These are phyloP conservation scores for Alternaria gansuensis DNA, from an alignment of 2,329 filamentous ascomycete species.

Conservation along the genomic window DNA sequence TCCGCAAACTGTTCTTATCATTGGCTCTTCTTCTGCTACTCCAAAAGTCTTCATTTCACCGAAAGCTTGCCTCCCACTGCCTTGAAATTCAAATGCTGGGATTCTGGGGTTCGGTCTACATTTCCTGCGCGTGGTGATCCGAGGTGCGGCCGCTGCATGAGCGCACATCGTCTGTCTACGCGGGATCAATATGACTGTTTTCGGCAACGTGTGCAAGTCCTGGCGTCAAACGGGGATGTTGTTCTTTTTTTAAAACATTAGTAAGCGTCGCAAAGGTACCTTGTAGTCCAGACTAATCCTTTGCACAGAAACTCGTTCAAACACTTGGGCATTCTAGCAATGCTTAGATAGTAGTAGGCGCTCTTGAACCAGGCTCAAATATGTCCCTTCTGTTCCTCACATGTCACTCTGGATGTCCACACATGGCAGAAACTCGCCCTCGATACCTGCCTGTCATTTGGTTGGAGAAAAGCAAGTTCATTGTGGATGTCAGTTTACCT, in stretches of 20 bases:
- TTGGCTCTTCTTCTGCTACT: not conserved
- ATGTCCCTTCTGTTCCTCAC: too few relatives aligned
- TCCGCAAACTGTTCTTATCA: not conserved
- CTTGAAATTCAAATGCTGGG: not conserved
- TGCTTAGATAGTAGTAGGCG: too few relatives aligned
- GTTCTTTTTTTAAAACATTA: not conserved
- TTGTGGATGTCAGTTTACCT: too few relatives aligned
- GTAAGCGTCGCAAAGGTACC: not conserved
- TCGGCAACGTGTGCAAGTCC: not conserved
- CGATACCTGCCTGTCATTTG: too few relatives aligned
- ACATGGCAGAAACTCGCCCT: too few relatives aligned
- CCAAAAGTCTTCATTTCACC: not conserved
- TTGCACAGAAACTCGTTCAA: too few relatives aligned
- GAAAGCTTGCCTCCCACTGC: not conserved
- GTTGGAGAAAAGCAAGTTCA: too few relatives aligned
- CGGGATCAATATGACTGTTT: not conserved
- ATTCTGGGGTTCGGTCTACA: not conserved
- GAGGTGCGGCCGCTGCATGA: slow-evolving; percentile 8
- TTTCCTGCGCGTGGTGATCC: not conserved
- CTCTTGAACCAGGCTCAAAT: too few relatives aligned
- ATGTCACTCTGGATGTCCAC: too few relatives aligned
- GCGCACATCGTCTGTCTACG: not conserved
- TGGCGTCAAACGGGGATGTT: not conserved
- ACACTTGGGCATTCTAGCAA: too few relatives aligned
- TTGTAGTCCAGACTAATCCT: too few relatives aligned